Percentiles rank a stretch among this genome's conserved stretches.
These are phyloP conservation scores for Pelargonium fulgidum DNA, from an alignment of 441 rosid species.

Conservation along the genomic window DNA sequence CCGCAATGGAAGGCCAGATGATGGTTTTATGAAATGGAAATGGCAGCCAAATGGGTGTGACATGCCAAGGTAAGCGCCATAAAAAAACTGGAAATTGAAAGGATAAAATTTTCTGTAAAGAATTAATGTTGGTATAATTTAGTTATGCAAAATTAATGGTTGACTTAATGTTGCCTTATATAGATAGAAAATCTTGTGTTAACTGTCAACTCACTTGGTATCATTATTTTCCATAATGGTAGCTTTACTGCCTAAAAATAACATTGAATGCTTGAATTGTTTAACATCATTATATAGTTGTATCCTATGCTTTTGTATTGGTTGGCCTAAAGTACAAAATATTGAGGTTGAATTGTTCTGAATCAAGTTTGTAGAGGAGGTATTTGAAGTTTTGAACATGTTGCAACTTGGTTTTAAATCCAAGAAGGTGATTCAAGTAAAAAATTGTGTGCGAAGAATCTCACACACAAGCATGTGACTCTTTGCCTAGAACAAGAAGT, in stretches of 20 bases:
- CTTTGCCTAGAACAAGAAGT: no score
- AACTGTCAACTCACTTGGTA: not conserved
- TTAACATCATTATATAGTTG: not conserved
- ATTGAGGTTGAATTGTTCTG: not conserved
- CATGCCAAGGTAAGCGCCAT: slow-evolving; percentile 40
- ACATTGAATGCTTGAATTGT: not conserved
- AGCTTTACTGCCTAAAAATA: not conserved
- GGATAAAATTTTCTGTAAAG: not conserved
- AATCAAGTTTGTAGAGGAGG: not conserved
- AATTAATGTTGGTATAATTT: not conserved
- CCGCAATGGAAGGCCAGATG: slow-evolving; percentile 49
- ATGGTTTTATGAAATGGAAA: slow-evolving; percentile 46
- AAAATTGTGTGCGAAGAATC: no score
- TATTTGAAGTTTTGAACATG: not conserved
- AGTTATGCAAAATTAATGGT: not conserved
- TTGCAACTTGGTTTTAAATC: not conserved
- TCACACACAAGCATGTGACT: no score
- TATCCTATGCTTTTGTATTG: not conserved
- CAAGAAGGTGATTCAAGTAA: not conserved
- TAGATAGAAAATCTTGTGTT: not conserved
- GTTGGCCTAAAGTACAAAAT: slow-evolving; percentile 3
- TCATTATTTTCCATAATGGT: not conserved
- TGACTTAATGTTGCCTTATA: not conserved
- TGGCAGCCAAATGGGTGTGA: slow-evolving; percentile 60
- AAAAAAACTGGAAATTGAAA: not conserved